These are phyloP conservation scores for Silene uniflora DNA, from an alignment of 148 eudicot genomes.

Conservation along the genomic window DNA sequence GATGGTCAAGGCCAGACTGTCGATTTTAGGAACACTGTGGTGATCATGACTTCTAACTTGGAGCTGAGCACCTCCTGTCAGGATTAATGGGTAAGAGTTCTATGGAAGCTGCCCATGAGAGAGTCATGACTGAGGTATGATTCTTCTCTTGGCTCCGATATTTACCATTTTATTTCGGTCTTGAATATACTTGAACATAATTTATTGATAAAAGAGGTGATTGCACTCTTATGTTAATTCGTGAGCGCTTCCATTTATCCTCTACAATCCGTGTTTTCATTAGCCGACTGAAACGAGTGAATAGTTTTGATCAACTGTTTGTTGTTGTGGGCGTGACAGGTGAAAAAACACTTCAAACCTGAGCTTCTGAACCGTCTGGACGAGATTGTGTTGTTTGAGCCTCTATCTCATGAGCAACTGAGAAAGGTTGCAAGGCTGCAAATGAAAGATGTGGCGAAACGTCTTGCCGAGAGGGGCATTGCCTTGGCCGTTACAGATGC, in stretches of 20 bases:
- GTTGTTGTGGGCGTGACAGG: constrained; percentile 29
- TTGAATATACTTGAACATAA: too few relatives aligned
- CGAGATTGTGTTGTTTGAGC: constrained; percentile 86
- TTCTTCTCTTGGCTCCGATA: too few relatives aligned
- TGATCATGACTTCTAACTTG: constrained; percentile 94
- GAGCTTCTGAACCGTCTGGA: constrained; percentile 75
- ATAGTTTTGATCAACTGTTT: background rate
- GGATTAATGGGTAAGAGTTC: constrained; percentile 66
- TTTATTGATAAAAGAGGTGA: too few relatives aligned
- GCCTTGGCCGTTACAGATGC: constrained; percentile 77
- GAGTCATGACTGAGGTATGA: constrained; percentile 78
- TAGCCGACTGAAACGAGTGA: too few relatives aligned
- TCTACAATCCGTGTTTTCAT: too few relatives aligned
- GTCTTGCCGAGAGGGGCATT: too few relatives aligned
- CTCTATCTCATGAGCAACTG: too few relatives aligned
- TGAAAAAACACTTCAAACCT: constrained; percentile 75
- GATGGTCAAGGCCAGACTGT: constrained; percentile 90
- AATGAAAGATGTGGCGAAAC: too few relatives aligned
- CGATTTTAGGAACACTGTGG: constrained; percentile 75
- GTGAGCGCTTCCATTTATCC: too few relatives aligned
- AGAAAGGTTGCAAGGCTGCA: too few relatives aligned
- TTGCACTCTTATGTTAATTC: too few relatives aligned
- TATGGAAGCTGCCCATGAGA: constrained; percentile 61
- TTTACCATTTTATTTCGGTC: too few relatives aligned
- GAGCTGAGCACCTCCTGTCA: constrained; percentile 67